These are phyloP conservation scores for Apiospora saccharicola DNA, from an alignment of 2,329 filamentous ascomycete species.

Conservation along the genomic window DNA sequence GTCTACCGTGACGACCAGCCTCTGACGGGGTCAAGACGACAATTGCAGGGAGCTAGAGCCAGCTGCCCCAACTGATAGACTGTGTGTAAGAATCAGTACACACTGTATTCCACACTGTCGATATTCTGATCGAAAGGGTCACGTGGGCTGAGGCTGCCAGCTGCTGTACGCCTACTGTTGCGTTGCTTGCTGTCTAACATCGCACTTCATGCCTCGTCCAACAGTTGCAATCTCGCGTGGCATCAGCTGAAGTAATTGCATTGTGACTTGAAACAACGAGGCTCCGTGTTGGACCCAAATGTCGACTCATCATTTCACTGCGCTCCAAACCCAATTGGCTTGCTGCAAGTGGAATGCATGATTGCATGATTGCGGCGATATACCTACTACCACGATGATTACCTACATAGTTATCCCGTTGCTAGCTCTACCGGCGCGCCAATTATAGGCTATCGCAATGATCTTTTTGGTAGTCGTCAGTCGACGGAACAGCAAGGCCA, in stretches of 20 bases:
- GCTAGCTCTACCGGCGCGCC: no score
- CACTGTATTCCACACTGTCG: neutral
- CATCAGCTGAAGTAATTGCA: no score
- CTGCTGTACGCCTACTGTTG: neutral
- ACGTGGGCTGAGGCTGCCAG: neutral
- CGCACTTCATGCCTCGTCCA: no score
- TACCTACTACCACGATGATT: neutral
- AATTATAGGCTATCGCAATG: no score
- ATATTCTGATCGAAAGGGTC: neutral
- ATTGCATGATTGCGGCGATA: neutral
- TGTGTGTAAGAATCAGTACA: neutral
- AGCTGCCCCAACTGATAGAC: neutral
- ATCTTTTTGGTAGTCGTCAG: neutral
- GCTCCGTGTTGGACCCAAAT: no score
- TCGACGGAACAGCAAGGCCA: neutral
- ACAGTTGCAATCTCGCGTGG: no score
- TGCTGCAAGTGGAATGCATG: neutral
- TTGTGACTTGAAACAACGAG: no score
- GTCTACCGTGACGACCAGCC: conserved; percentile 1
- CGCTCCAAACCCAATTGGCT: no score
- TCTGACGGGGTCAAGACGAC: conserved; percentile 13
- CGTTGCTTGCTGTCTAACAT: no score
- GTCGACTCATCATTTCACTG: no score
- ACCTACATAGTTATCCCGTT: neutral
- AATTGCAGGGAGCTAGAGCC: conserved; percentile 8